phyloP scores from a whole-genome alignment of 441 rosid genomes.

The Erodium texanum region DNA sequence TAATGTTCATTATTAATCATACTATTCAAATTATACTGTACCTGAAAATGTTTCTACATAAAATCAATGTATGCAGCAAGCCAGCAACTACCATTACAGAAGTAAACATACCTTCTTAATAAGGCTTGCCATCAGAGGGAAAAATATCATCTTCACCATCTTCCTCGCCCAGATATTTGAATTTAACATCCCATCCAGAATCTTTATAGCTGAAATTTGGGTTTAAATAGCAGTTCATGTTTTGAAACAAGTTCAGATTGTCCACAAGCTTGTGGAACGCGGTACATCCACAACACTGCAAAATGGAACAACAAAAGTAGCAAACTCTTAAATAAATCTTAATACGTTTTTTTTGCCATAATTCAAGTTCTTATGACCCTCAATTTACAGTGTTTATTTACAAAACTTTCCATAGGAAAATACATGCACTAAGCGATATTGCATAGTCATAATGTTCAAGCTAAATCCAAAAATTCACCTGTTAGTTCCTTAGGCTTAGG shows the following conservation, averaged over 20 bases:
- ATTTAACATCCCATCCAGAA: conserved; percentile 4
- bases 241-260: not conserved
- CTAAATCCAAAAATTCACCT: not conserved
- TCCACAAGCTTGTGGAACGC: not conserved
- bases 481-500: not conserved
- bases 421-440: not conserved
- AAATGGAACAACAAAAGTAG: not conserved
- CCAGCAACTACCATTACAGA: not conserved
- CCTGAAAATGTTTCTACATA: too few species aligned
- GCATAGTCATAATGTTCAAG: not conserved
- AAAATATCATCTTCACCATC: conserved; percentile 1
- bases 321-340: not conserved
- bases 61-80: too few species aligned
- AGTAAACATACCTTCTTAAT: not conserved
- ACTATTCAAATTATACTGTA: too few species aligned
- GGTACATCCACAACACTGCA: not conserved
- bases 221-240: conserved; percentile 1
- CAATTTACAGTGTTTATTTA: not conserved
- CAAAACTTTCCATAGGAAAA: not conserved
- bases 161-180: not conserved
- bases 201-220: not conserved
- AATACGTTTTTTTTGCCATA: not conserved
- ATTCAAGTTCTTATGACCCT: not conserved
- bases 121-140: not conserved
- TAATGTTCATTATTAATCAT: too few species aligned